These are phyloP conservation scores for Excoecaria cochinchinensis DNA, from an alignment of 345 rosid genomes.

Conservation along the genomic window DNA sequence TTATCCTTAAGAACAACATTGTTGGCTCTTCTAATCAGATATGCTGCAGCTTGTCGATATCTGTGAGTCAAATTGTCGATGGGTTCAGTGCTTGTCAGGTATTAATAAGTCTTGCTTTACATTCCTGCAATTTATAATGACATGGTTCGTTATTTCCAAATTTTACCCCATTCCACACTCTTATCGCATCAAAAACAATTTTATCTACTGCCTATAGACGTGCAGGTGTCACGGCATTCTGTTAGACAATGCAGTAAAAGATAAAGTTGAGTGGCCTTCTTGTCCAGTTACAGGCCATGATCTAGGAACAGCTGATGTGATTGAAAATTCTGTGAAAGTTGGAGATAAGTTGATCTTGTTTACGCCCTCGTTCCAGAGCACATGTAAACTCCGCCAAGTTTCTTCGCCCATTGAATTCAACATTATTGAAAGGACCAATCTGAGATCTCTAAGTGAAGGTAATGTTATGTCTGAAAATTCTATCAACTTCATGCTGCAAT, in stretches of 20 bases:
- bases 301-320: slow-evolving; percentile 48
- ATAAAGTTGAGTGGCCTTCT: slow-evolving; percentile 31
- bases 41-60: slow-evolving; percentile 55
- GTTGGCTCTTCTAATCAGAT: slow-evolving; percentile 61
- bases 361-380: slow-evolving; percentile 54
- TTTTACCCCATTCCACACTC: background rate
- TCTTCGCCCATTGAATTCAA: slow-evolving; percentile 56
- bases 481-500: background rate
- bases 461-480: slow-evolving; percentile 16
- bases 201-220: slow-evolving; percentile 42
- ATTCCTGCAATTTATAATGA: background rate
- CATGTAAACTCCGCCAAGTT: slow-evolving; percentile 42
- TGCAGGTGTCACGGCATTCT: slow-evolving; percentile 74
- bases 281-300: slow-evolving; percentile 54
- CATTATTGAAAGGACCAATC: slow-evolving; percentile 64
- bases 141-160: background rate
- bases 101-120: slow-evolving; percentile 15
- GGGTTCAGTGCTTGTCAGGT: slow-evolving; percentile 65
- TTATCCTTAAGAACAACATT: slow-evolving; percentile 55
- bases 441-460: slow-evolving; percentile 79
- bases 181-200: background rate
- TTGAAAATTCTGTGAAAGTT: slow-evolving; percentile 59
- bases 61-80: slow-evolving; percentile 52
- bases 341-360: slow-evolving; percentile 57
- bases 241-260: slow-evolving; percentile 34